Evolutionary conservation across 345 rosid genomes (phyloP).

Genomic region (Moringa oleifera): DNA sequence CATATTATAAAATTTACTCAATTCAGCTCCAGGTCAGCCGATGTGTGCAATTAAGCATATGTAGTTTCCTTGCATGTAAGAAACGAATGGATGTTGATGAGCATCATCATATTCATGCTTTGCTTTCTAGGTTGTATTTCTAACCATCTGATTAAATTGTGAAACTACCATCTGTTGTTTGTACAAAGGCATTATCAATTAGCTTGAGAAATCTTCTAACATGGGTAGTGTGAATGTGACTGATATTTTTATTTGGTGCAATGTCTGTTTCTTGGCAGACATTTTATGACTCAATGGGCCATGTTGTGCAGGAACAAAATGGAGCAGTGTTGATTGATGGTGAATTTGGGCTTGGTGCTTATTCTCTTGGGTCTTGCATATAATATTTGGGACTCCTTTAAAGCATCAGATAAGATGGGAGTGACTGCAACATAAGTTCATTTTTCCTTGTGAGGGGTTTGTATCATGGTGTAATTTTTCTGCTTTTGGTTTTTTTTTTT

Average conservation of each 20-base stretch:
- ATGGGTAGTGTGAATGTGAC: background rate
- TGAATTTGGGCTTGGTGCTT: constrained; percentile 50
- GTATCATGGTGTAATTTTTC: constrained; percentile 25
- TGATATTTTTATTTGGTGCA: background rate
- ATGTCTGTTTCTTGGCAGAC: background rate
- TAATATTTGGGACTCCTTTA: constrained; percentile 16
- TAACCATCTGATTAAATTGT: too few species aligned
- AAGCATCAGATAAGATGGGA: constrained; percentile 9
- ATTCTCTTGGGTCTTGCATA: constrained; percentile 43
- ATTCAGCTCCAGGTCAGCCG: too few species aligned
- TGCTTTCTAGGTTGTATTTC: too few species aligned
- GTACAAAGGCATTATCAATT: too few species aligned
- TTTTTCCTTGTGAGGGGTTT: constrained; percentile 15
- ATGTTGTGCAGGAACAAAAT: constrained; percentile 44
- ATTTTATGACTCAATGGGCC: background rate
- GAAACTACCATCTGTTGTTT: too few species aligned
- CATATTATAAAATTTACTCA: too few species aligned
- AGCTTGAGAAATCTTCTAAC: too few species aligned
- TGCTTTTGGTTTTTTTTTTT: background rate
- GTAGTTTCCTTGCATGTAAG: too few species aligned
- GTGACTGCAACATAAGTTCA: constrained; percentile 9
- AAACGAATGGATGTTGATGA: too few species aligned
- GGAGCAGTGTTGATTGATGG: constrained; percentile 40
- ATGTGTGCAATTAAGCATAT: too few species aligned
- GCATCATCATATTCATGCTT: too few species aligned